phyloP scores from a whole-genome alignment of 2,329 filamentous ascomycete species.

The Aspergillus uvarum region DNA sequence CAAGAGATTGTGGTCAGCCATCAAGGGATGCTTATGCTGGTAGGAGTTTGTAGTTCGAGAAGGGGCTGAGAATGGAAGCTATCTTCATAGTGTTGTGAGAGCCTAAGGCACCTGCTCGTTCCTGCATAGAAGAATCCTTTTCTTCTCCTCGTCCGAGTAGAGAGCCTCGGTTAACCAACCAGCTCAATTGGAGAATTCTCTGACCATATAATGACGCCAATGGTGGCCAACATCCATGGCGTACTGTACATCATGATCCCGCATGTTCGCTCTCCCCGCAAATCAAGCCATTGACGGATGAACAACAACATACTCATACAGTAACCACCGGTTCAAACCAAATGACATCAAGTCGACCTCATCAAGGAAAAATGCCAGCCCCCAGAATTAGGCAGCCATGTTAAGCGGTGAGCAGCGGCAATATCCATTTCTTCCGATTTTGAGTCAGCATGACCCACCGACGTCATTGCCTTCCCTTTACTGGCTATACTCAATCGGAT shows the following conservation, averaged over 20 bases:
- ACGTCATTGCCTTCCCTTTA: background rate
- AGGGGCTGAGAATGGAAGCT: conserved; percentile 2
- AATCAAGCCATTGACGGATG: background rate
- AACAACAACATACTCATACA: too few relatives aligned
- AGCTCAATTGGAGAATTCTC: background rate
- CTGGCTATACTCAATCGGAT: background rate
- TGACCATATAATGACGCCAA: background rate
- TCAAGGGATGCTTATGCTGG: background rate
- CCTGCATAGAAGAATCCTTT: background rate
- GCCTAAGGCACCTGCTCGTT: background rate
- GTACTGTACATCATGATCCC: background rate
- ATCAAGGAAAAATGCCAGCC: background rate
- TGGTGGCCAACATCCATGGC: background rate
- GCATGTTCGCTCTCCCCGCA: background rate
- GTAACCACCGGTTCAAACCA: background rate
- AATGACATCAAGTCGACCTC: background rate
- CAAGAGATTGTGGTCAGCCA: background rate
- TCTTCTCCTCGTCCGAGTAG: too few relatives aligned
- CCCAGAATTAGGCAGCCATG: background rate
- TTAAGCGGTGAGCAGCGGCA: background rate
- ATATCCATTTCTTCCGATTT: background rate
- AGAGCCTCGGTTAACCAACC: background rate
- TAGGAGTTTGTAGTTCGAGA: background rate
- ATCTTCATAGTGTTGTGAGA: background rate
- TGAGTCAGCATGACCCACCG: background rate